These are phyloP conservation scores for Cercophora scortea DNA, from an alignment of 495 filamentous ascomycete species.

Conservation along the genomic window DNA sequence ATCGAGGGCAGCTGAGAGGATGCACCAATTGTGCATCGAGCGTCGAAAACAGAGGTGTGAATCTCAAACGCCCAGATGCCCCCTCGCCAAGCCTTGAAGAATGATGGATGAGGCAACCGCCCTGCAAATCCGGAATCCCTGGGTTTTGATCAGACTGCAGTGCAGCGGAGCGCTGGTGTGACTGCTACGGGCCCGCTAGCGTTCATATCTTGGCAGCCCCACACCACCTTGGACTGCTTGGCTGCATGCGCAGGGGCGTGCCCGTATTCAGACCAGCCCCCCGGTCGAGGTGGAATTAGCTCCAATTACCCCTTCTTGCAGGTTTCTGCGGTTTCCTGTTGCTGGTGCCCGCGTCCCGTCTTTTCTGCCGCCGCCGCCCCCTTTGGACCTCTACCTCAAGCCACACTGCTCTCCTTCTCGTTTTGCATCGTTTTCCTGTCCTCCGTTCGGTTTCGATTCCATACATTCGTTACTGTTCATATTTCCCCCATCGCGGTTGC, in stretches of 20 bases:
- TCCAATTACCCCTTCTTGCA: conserved; percentile 23
- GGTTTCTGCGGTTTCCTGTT: conserved; percentile 3
- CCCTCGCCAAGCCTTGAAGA: conserved; percentile 13
- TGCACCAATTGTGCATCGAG: too few species aligned
- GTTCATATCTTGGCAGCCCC: conserved; percentile 5
- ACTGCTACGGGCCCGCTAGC: conserved; percentile 3
- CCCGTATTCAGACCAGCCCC: conserved; percentile 8
- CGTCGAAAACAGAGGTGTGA: too few species aligned
- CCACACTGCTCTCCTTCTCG: conserved; percentile 20
- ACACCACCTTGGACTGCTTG: conserved; percentile 6
- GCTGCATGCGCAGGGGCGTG: conserved; percentile 13
- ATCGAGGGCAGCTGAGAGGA: too few species aligned
- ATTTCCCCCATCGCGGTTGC: conserved; percentile 4
- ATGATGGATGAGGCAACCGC: conserved; percentile 10
- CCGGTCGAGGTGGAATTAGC: conserved; percentile 5
- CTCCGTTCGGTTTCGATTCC: conserved; percentile 19
- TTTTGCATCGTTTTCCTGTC: conserved; percentile 19
- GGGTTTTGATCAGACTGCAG: neutral
- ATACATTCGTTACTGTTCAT: conserved; percentile 28
- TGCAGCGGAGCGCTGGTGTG: neutral
- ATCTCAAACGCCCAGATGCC: neutral
- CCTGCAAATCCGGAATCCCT: conserved; percentile 8
- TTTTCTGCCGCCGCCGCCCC: conserved; percentile 16
- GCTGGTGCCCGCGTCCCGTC: neutral
- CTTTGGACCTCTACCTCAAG: conserved; percentile 16